phyloP scores from a whole-genome alignment of 176 grass and related monocot genomes.

The Aegilops tauschii region DNA sequence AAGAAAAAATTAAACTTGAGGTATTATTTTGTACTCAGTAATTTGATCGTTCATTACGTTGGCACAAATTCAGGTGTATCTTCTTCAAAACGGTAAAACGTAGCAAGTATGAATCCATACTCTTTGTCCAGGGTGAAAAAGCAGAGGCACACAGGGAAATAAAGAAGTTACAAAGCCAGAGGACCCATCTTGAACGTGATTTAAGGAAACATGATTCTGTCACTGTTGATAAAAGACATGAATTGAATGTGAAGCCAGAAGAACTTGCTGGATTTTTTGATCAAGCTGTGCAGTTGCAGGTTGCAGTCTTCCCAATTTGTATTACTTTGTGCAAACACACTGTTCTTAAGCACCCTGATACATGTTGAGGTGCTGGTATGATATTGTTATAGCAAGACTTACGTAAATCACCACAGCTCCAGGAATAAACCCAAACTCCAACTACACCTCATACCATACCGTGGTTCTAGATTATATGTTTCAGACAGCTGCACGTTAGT shows the following conservation, averaged over 20 bases:
- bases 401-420: conserved; percentile 8
- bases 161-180: conserved; percentile 80
- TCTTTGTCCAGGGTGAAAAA: conserved; percentile 68
- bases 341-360: not conserved
- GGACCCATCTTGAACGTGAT: conserved; percentile 72
- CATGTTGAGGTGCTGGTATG: not conserved
- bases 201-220: conserved; percentile 55
- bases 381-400: conserved; percentile 6
- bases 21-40: conserved; percentile 20
- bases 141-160: conserved; percentile 65
- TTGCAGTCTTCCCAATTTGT: conserved; percentile 5
- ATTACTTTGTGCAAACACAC: conserved; percentile 15
- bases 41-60: not conserved
- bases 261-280: conserved; percentile 41
- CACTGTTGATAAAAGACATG: conserved; percentile 57
- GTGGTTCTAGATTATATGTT: not conserved
- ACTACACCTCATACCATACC: not conserved
- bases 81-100: not conserved
- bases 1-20: conserved; percentile 95
- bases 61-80: not conserved
- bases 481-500: not conserved
- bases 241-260: conserved; percentile 51
- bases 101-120: not conserved
- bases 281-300: conserved; percentile 56
- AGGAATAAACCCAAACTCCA: not conserved